Conservation (phyloP, 2,329 filamentous ascomycete genomes). For the Colletotrichum eleusines region DNA sequence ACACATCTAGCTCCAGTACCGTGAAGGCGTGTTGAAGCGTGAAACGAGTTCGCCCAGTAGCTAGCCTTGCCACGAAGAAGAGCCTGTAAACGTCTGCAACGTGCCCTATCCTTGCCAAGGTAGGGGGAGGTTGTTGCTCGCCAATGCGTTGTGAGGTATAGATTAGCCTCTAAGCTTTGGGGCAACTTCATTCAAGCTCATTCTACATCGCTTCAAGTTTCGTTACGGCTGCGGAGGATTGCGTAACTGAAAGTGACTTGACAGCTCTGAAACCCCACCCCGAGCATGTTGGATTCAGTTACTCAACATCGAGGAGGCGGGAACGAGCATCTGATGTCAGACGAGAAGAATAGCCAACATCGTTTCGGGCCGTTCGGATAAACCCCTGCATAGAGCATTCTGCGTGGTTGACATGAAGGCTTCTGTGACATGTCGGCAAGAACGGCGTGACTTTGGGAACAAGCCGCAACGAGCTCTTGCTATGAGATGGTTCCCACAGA, state of each 20-base stretch:
- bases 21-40: not conserved
- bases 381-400: not conserved
- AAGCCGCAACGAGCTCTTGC: slow-evolving; percentile 19
- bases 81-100: not conserved
- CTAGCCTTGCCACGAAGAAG: not conserved
- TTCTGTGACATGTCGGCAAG: not conserved
- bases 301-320: slow-evolving; percentile 9
- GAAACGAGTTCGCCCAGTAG: not conserved
- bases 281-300: not conserved
- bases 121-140: not conserved
- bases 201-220: too few relatives aligned
- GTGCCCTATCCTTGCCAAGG: not conserved
- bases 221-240: too few relatives aligned
- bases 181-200: not conserved
- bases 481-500: slow-evolving; percentile 10
- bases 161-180: too few relatives aligned
- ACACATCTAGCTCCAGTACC: too few relatives aligned
- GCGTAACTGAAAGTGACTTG: too few relatives aligned
- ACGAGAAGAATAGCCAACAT: slow-evolving; percentile 20
- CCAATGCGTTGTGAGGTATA: not conserved
- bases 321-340: slow-evolving; percentile 11
- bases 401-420: not conserved
- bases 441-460: slow-evolving; percentile 4
- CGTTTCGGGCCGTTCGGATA: not conserved
- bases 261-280: not conserved